Conservation (phyloP, 139 green algal genomes). For the Picochlorum sp. region DNA sequence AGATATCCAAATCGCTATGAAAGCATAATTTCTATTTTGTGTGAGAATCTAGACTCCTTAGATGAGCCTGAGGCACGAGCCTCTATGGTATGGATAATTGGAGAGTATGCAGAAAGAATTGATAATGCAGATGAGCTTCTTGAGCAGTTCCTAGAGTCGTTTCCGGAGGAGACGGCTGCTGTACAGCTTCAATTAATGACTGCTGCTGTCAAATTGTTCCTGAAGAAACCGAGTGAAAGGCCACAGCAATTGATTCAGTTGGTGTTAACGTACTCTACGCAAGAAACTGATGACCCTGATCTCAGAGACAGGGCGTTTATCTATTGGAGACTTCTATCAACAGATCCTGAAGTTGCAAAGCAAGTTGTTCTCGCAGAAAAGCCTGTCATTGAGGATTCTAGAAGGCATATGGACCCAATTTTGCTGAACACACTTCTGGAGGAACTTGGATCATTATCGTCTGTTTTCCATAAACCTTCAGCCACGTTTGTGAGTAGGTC, state of each 20-base stretch:
- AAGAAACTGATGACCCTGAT: constrained; percentile 97
- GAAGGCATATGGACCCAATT: constrained; percentile 56
- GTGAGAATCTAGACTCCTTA: constrained; percentile 89
- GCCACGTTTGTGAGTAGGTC: constrained; percentile 70
- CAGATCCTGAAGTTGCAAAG: constrained; percentile 84
- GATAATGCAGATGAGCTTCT: constrained; percentile 98
- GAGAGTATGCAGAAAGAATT: constrained; percentile 98
- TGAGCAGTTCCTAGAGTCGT: constrained; percentile 91
- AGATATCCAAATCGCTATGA: constrained; percentile 92
- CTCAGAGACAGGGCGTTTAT: constrained; percentile 94
- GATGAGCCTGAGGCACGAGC: constrained; percentile 96
- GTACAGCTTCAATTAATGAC: constrained; percentile 99
- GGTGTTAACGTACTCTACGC: constrained; percentile 79
- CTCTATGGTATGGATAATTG: constrained; percentile 95
- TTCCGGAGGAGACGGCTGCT: constrained; percentile 82
- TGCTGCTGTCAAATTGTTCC: constrained; percentile 96
- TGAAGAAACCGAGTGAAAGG: constrained; percentile 81
- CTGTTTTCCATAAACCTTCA: constrained; percentile 91
- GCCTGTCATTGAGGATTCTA: constrained; percentile 79
- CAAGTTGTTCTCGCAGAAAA: constrained; percentile 91
- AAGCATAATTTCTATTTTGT: constrained; percentile 88
- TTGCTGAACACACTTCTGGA: constrained; percentile 72
- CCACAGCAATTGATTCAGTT: constrained; percentile 92
- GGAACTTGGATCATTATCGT: constrained; percentile 73
- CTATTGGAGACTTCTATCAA: constrained; percentile 97